These are phyloP conservation scores for Saccharomyces hybrid DNA, from an alignment of 1,139 yeast species.

Conservation along the genomic window DNA sequence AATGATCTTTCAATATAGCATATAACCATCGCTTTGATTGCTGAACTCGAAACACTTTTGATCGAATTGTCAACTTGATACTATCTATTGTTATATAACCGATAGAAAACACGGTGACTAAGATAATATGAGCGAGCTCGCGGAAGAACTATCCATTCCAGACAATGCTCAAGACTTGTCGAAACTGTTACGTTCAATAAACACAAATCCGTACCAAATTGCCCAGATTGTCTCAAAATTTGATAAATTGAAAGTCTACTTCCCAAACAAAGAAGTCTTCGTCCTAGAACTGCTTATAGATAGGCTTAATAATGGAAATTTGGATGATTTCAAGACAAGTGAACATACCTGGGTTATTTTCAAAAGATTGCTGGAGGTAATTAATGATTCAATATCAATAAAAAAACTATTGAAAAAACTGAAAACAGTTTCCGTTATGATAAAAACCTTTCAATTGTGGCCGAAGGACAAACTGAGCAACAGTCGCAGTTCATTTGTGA, in stretches of 20 bases:
- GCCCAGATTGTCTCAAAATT: slow-evolving; percentile 42
- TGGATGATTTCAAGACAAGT: slow-evolving; percentile 39
- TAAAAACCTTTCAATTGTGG: slow-evolving; percentile 13
- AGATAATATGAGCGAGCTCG: slow-evolving; percentile 10
- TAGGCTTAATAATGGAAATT: slow-evolving; percentile 46
- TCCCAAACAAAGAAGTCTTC: slow-evolving; percentile 58
- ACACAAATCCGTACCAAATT: slow-evolving; percentile 33
- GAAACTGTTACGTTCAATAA: slow-evolving; percentile 53
- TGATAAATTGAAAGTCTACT: slow-evolving; percentile 38
- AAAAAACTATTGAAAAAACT: slow-evolving; percentile 37
- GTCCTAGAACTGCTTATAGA: slow-evolving; percentile 62
- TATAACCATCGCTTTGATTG: no score
- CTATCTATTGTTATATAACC: no score
- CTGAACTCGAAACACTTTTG: no score
- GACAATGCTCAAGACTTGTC: slow-evolving; percentile 52
- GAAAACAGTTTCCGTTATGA: slow-evolving; percentile 31
- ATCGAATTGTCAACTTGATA: no score
- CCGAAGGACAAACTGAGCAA: neutral
- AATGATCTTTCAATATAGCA: neutral
- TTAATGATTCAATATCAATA: slow-evolving; percentile 18
- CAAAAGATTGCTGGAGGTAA: slow-evolving; percentile 35
- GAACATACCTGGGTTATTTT: slow-evolving; percentile 44
- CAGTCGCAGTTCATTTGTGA: neutral
- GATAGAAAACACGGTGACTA: no score
- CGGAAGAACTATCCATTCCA: slow-evolving; percentile 20